phyloP scores from a whole-genome alignment of 176 grass and related monocot species.

The Miscanthus lutarioriparius region DNA sequence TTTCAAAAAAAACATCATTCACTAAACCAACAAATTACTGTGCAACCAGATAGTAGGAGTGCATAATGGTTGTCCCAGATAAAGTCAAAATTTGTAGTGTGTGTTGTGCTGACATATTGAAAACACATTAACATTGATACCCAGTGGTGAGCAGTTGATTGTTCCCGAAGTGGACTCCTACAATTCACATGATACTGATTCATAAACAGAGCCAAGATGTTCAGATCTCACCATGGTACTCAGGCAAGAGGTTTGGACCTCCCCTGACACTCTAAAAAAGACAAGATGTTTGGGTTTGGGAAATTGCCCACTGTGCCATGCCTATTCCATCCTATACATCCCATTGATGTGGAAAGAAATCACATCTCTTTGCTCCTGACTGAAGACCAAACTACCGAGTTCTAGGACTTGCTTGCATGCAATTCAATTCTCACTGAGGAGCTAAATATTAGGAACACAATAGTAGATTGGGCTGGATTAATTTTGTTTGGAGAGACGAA shows the following conservation, averaged over 20 bases:
- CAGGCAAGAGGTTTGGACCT: too few relatives aligned
- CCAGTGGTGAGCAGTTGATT: neutral
- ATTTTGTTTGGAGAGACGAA: neutral
- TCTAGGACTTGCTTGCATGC: neutral
- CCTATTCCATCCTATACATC: neutral
- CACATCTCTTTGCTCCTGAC: neutral
- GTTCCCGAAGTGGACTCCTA: neutral
- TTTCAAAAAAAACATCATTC: neutral
- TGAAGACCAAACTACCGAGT: neutral
- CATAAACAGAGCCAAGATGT: neutral
- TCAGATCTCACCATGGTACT: neutral
- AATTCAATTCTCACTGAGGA: neutral
- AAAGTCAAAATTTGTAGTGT: neutral
- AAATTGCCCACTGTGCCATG: neutral
- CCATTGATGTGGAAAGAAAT: neutral
- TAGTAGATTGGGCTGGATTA: too few relatives aligned
- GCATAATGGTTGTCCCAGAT: neutral
- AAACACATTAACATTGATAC: neutral
- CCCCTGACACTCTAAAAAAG: too few relatives aligned
- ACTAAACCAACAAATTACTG: constrained; percentile 5
- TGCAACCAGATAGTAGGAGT: neutral
- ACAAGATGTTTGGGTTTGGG: neutral
- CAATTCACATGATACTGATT: neutral
- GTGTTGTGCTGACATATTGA: neutral
- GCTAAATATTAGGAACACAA: neutral